A percentile compares a stretch with the other conserved stretches of the same genome.
phyloP scores from a whole-genome alignment of 2,329 filamentous ascomycete species.

The Trichoderma aggressivum region DNA sequence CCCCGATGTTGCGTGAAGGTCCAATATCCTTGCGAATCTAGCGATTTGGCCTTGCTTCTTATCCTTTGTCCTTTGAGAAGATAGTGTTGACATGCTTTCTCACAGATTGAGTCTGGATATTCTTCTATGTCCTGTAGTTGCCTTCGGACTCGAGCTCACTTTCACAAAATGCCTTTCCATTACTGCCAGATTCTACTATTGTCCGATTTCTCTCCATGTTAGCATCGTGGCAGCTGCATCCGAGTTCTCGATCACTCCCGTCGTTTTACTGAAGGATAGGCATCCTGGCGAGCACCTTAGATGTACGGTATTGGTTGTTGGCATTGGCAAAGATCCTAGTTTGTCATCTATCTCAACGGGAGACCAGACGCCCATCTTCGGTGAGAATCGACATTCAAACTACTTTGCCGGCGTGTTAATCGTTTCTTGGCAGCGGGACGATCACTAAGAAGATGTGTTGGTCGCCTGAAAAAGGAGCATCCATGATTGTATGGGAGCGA shows the following conservation, averaged over 20 bases:
- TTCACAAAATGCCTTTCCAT: constrained; percentile 31
- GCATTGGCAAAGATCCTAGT: constrained; percentile 23
- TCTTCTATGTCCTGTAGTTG: neutral
- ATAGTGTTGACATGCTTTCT: constrained; percentile 40
- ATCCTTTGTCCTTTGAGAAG: constrained; percentile 48
- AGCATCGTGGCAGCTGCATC: constrained; percentile 43
- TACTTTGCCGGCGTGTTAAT: constrained; percentile 30
- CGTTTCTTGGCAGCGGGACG: constrained; percentile 46
- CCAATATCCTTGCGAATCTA: constrained; percentile 29
- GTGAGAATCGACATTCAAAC: constrained; percentile 27
- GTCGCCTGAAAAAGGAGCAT: constrained; percentile 32
- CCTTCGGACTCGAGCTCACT: constrained; percentile 32
- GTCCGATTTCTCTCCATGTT: constrained; percentile 41
- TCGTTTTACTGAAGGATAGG: constrained; percentile 30
- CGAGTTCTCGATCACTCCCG: constrained; percentile 40
- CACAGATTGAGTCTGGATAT: constrained; percentile 24
- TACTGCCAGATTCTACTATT: constrained; percentile 34
- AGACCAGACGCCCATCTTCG: constrained; percentile 27
- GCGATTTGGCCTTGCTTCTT: constrained; percentile 40
- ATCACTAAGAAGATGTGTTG: constrained; percentile 41
- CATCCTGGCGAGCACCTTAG: constrained; percentile 33
- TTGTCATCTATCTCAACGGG: constrained; percentile 23
- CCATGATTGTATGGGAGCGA: constrained; percentile 30
- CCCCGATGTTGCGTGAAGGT: constrained; percentile 2
- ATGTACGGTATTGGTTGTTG: constrained; percentile 37